Percentiles rank a stretch among this genome's conserved stretches.
Conservation (phyloP, 192 early-diverging fungal genomes). For the Dissophora globulifera region DNA sequence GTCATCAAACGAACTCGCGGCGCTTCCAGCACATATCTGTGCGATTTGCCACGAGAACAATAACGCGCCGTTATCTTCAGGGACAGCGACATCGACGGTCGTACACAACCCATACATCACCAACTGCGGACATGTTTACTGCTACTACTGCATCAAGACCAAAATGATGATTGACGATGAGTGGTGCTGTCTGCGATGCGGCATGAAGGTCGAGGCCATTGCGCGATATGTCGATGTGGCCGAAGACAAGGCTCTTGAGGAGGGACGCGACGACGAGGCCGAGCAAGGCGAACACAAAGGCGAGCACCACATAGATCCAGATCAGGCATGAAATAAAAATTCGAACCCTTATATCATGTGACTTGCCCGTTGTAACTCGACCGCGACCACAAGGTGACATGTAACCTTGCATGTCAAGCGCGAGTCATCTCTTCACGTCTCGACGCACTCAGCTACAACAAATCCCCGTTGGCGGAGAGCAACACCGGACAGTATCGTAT, state of each 20-base stretch:
- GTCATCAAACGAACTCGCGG: conserved; percentile 54
- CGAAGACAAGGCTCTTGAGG: conserved; percentile 55
- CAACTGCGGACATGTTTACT: conserved; percentile 87
- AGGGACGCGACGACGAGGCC: conserved; percentile 20
- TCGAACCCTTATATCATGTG: conserved; percentile 4
- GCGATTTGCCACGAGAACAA: conserved; percentile 80
- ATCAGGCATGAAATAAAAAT: not conserved
- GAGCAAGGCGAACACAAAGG: too few species aligned
- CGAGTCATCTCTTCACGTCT: too few species aligned
- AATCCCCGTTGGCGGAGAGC: too few species aligned
- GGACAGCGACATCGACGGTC: conserved; percentile 46
- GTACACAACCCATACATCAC: conserved; percentile 78
- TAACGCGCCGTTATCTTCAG: conserved; percentile 36
- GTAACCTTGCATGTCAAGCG: too few species aligned
- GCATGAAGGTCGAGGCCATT: conserved; percentile 70
- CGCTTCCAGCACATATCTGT: conserved; percentile 75
- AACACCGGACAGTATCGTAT: not conserved
- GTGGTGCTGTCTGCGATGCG: conserved; percentile 85
- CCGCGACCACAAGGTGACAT: too few species aligned
- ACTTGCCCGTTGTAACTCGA: not conserved
- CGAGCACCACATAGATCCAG: too few species aligned
- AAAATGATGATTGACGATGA: conserved; percentile 79
- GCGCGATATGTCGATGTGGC: conserved; percentile 54
- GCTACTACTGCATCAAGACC: conserved; percentile 91
- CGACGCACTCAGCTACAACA: too few species aligned